These are phyloP conservation scores for Uncinocarpus reesii DNA, from an alignment of 2,329 filamentous ascomycete genomes.

Conservation along the genomic window DNA sequence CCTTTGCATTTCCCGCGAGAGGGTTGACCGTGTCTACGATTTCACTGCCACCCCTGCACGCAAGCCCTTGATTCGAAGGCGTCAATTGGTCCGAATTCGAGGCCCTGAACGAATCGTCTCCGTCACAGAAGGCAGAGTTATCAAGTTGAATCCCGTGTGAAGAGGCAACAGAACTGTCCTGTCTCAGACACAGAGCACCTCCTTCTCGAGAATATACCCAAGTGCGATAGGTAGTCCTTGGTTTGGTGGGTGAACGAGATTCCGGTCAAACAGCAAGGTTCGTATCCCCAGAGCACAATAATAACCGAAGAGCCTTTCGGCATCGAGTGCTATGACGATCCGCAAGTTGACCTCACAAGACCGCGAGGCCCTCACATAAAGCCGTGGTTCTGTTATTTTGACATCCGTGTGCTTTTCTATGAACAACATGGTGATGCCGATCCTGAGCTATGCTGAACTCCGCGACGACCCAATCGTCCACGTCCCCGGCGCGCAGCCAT, in stretches of 20 bases:
- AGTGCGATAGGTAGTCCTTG: no score
- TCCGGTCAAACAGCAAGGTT: neutral
- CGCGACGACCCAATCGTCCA: neutral
- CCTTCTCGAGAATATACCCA: no score
- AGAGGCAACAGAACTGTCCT: no score
- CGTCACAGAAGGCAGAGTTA: no score
- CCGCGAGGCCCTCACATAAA: neutral
- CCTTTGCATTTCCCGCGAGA: neutral
- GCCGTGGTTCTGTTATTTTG: neutral
- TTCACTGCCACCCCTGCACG: neutral
- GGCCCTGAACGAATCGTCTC: no score
- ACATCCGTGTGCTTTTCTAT: neutral
- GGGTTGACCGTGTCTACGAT: no score
- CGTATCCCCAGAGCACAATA: neutral
- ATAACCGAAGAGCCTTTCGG: neutral
- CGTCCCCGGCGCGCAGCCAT: slow-evolving; percentile 4
- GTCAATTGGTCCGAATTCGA: neutral
- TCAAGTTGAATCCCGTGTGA: no score
- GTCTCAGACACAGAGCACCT: neutral
- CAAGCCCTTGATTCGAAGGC: neutral
- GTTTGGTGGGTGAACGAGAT: neutral
- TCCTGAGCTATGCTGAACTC: slow-evolving; percentile 3
- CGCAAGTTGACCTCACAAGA: neutral
- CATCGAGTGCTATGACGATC: neutral
- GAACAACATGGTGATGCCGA: slow-evolving; percentile 6